phyloP scores from a whole-genome alignment of 768 basidiomycete genomes.

The Pleurotus ostreatus region DNA sequence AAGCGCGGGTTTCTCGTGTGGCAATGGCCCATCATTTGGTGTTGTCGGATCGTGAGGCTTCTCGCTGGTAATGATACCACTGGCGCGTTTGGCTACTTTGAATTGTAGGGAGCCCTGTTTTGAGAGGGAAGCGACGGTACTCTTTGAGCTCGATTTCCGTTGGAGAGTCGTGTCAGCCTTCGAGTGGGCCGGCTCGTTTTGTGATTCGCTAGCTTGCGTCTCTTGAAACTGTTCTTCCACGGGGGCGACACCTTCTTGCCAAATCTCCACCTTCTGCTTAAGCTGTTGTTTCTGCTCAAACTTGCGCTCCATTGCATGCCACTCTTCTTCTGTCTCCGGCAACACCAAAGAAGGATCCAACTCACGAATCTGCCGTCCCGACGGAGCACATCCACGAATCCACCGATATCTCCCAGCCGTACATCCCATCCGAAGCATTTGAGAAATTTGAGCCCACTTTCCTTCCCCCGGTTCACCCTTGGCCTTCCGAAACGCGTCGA shows the following conservation, averaged over 20 bases:
- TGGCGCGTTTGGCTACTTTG: constrained; percentile 1
- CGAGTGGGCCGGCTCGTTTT: constrained; percentile 3
- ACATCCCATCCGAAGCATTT: constrained; percentile 34
- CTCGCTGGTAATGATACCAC: background rate
- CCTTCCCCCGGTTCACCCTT: constrained; percentile 37
- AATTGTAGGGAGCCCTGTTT: constrained; percentile 4
- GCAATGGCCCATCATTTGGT: background rate
- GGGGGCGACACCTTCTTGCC: constrained; percentile 17
- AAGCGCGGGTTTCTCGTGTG: background rate
- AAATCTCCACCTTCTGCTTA: constrained; percentile 21
- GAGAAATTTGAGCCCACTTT: constrained; percentile 41
- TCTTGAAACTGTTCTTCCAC: constrained; percentile 26
- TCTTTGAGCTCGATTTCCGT: background rate
- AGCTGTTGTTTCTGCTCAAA: constrained; percentile 22
- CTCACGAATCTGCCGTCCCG: constrained; percentile 18
- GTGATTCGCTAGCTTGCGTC: constrained; percentile 28
- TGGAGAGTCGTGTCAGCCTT: background rate
- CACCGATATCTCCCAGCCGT: constrained; percentile 31
- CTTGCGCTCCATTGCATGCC: constrained; percentile 41
- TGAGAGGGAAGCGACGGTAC: background rate
- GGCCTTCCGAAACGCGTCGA: constrained; percentile 29
- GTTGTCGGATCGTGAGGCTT: background rate
- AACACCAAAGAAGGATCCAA: constrained; percentile 32
- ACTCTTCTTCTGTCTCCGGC: constrained; percentile 43
- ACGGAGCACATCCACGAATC: constrained; percentile 20